A percentile compares a stretch with the other conserved stretches of the same genome.
These are phyloP conservation scores for Wickerhamiella bombiphila DNA, from an alignment of 805 yeast species.

Conservation along the genomic window DNA sequence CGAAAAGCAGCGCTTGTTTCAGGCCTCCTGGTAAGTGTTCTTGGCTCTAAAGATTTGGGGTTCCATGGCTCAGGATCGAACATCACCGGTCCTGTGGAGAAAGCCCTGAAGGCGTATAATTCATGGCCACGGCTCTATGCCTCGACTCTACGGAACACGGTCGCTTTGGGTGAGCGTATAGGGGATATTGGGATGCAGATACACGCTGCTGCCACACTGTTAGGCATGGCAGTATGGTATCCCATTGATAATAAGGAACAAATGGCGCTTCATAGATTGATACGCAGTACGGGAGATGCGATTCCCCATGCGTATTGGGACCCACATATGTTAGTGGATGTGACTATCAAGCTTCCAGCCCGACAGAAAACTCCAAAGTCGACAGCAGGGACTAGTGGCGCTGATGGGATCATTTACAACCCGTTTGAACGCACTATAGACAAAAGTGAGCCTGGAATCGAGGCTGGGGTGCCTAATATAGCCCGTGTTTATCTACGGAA, in stretches of 20 bases:
- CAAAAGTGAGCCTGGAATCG: conserved; percentile 23
- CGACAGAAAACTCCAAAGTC: conserved; percentile 1
- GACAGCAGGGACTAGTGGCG: conserved; percentile 3
- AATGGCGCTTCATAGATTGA: conserved; percentile 13
- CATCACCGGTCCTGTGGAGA: conserved; percentile 8
- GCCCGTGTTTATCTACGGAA: conserved; percentile 50
- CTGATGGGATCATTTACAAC: conserved; percentile 28
- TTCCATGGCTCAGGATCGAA: too few species aligned
- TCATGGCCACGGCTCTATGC: conserved; percentile 15
- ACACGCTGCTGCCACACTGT: conserved; percentile 11
- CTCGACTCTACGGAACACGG: conserved; percentile 11
- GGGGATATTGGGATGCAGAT: conserved; percentile 11
- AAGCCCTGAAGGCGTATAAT: conserved; percentile 10
- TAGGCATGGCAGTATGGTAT: conserved; percentile 8
- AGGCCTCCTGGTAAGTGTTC: conserved; percentile 38
- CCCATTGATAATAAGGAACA: conserved; percentile 7
- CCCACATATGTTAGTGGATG: conserved; percentile 42
- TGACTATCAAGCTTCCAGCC: conserved; percentile 18
- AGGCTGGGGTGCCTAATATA: conserved; percentile 51
- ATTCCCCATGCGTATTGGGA: conserved; percentile 52
- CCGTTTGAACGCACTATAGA: conserved; percentile 32
- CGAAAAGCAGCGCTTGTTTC: conserved; percentile 61
- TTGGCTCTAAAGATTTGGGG: conserved; percentile 12
- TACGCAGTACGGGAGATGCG: conserved; percentile 15
- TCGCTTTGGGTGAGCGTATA: conserved; percentile 15